Evolutionary conservation across 352 stramenopile species (phyloP), one percentile per base, ranked within the genome.

Genomic region (Pythium graminicola): DNA sequence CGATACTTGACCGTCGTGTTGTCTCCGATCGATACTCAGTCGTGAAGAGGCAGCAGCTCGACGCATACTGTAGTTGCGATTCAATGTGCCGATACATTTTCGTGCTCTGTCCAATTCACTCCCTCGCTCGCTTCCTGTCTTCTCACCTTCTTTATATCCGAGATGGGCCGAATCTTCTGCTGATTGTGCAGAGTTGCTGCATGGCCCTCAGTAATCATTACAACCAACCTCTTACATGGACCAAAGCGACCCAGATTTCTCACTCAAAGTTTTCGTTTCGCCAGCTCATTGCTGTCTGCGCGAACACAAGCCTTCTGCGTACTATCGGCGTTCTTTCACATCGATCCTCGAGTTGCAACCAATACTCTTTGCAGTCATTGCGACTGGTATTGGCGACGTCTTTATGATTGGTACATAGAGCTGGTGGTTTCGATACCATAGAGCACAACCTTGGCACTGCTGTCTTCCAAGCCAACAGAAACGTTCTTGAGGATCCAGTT

Each of bases 201-300:
- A 29, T 29, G 22, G 54, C 31, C 10, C 6, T 10, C 14, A 26
- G 26, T 40, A 57, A 47, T 29, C 51, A 29, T 5, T 57, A 51
- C 32, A 47, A 47, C 7, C 32, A 51, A 11, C 27, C 56, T 6
- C 54, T 62, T 33, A 62, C 47, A 22, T 62, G 54, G 54, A 17
- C 39, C 5, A 29, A 57, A 22, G 54, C 56, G 14, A 62, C 54
- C n/a, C 3, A 16, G 3, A 17, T 44, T 9, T 47, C 54, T 1
- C 54, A 31, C 28, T 13, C 45, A 1, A 46, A 6, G n/a, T 62
- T 55, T 46, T 62, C 54, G 27, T 26, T 55, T 2, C 16, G 19
- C 3, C 36, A 62, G 22, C 22, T 55, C 3, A 7, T 22, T 2
- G 9, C 17, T 2, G 38, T 62, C 23, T 44, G 27, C 22, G 6